These are phyloP conservation scores for Kodamaea hsintzibuensis DNA, from an alignment of 805 yeast genomes.

Conservation along the genomic window DNA sequence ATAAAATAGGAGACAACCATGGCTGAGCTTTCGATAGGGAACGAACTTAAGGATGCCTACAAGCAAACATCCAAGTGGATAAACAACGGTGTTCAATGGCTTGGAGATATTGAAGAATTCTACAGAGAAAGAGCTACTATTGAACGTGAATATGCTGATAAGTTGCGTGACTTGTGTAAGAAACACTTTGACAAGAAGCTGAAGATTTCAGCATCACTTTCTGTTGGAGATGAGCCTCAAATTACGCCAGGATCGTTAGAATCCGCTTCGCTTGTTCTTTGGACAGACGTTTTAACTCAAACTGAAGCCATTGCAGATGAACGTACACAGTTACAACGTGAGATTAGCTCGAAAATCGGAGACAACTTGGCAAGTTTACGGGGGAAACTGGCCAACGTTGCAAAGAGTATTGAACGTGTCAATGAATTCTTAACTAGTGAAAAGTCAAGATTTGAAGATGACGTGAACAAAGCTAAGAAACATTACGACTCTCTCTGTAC, in stretches of 20 bases:
- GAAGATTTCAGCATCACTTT: slow-evolving; percentile 58
- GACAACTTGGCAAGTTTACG: slow-evolving; percentile 59
- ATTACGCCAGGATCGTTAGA: slow-evolving; percentile 95
- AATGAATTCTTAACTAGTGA: slow-evolving; percentile 56
- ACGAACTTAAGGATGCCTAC: slow-evolving; percentile 78
- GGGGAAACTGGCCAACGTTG: slow-evolving; percentile 51
- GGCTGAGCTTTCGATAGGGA: slow-evolving; percentile 50
- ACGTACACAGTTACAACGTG: slow-evolving; percentile 56
- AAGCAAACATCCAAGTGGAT: slow-evolving; percentile 81
- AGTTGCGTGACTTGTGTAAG: slow-evolving; percentile 60
- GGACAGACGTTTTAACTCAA: slow-evolving; percentile 85
- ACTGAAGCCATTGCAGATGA: slow-evolving; percentile 80
- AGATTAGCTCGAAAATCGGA: slow-evolving; percentile 58
- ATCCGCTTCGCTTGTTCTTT: slow-evolving; percentile 79
- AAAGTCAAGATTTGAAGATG: slow-evolving; percentile 52
- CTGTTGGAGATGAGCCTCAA: slow-evolving; percentile 90
- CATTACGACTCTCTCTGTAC: slow-evolving; percentile 81
- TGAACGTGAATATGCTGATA: slow-evolving; percentile 80
- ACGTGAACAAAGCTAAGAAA: slow-evolving; percentile 64
- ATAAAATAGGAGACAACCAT: slow-evolving; percentile 1
- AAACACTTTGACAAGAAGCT: slow-evolving; percentile 79
- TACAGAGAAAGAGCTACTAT: slow-evolving; percentile 79
- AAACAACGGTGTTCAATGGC: slow-evolving; percentile 68
- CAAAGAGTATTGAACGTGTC: slow-evolving; percentile 56
- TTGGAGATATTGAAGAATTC: slow-evolving; percentile 76